phyloP scores from a whole-genome alignment of 2,329 filamentous ascomycete species.

The Colletotrichum caudatum region DNA sequence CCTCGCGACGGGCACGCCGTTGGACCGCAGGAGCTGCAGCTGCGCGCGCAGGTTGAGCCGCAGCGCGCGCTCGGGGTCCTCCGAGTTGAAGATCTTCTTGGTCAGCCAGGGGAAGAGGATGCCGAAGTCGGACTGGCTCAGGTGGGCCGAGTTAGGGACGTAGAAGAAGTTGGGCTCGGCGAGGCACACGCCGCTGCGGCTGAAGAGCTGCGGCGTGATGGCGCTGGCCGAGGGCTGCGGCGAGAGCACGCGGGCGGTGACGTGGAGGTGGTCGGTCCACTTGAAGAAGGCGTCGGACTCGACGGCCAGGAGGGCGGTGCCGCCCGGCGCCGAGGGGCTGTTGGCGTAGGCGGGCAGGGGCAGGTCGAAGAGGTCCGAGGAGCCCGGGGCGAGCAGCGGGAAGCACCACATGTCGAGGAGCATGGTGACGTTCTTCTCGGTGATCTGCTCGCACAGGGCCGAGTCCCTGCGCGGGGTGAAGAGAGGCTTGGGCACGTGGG shows the following conservation, averaged over 20 bases:
- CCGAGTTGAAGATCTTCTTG: slow-evolving; percentile 67
- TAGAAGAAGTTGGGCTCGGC: slow-evolving; percentile 79
- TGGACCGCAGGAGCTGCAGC: slow-evolving; percentile 64
- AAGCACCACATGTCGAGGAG: slow-evolving; percentile 87
- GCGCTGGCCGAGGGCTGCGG: slow-evolving; percentile 60
- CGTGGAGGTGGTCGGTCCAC: slow-evolving; percentile 78
- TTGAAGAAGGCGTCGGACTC: slow-evolving; percentile 83
- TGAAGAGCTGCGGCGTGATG: slow-evolving; percentile 57
- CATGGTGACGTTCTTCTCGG: slow-evolving; percentile 72
- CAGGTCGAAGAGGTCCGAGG: slow-evolving; percentile 74
- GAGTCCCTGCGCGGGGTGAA: slow-evolving; percentile 70
- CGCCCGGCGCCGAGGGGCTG: slow-evolving; percentile 62
- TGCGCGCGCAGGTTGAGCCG: slow-evolving; percentile 64
- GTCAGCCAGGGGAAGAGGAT: slow-evolving; percentile 81
- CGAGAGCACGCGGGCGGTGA: slow-evolving; percentile 75
- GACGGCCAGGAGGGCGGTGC: slow-evolving; percentile 74
- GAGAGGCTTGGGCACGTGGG: slow-evolving; percentile 66
- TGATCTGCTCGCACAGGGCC: slow-evolving; percentile 74
- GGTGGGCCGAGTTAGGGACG: slow-evolving; percentile 78
- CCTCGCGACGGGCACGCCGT: slow-evolving; percentile 61
- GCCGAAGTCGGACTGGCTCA: slow-evolving; percentile 87
- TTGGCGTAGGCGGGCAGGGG: slow-evolving; percentile 77
- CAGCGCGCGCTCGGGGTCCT: slow-evolving; percentile 67
- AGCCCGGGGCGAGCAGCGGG: slow-evolving; percentile 73
- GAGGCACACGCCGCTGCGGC: slow-evolving; percentile 56